Base-by-base conservation (phyloP, 768 basidiomycete species). In the Amanita muscaria region DNA sequence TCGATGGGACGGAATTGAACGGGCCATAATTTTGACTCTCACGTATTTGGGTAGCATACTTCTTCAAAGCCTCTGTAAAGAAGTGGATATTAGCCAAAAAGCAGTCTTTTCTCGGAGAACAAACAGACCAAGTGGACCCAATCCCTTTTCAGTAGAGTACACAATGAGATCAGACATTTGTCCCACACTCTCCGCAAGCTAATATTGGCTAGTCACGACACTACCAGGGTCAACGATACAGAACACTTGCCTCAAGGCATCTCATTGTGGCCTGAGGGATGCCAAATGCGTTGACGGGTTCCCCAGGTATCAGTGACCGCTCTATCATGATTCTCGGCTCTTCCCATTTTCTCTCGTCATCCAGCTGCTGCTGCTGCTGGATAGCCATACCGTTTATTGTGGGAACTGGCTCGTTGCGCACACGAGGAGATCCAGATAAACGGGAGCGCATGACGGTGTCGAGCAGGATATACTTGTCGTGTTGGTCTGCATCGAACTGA, bases 181-280 rank as follows among this genome's bases (percentile, higher is more conserved):
- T 34, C 73, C 75, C 5, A 89, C 85, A 53, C 83, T 87, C 59
- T 90, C 87, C 21, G 87, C 87, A 41, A 90, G 69, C 80, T 84
- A 52, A 40, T 50, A 27, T 47, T 48, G 23, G 15, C 40, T 47
- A 42, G 55, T 46, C 33, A 46, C 24, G 16, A 33, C 29, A 27
- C n/a, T 33, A 38, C 31, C 18, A 46, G 22, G 18, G 19, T 43
- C 21, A 33, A 40, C 14, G 18, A 18, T 49, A 25, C 16, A 40
- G 27, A 11, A 25, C 39, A 58, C 72, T 45, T 46, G 83, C 83
- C 73, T 90, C 88, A 27, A 90, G 65, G 72, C 86, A 88, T 43
- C 88, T 72, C 88, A 89, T 89, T 14, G 88, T 88, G 2, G 85
- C 86, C 57, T 89, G 86, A 5, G 88, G 86, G 42, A 90, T 87